Base-by-base conservation (phyloP, 176 grass and related monocot species). In the Oryza longistaminata region DNA sequence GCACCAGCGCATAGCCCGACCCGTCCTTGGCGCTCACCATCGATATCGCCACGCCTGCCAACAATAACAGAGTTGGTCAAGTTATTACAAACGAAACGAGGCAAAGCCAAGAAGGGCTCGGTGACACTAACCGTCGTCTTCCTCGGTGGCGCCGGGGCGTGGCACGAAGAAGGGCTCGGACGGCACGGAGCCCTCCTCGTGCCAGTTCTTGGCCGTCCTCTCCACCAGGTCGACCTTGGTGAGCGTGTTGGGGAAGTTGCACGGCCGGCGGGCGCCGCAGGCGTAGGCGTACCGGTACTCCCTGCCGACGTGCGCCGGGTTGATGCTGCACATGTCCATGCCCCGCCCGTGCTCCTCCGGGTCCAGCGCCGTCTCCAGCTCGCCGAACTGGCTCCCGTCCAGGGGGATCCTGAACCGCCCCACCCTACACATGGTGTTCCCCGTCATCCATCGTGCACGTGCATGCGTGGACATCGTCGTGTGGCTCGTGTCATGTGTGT, bases 301-400 rank as follows among this genome's bases (percentile, higher is more conserved):
- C 86, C 89, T 99, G 81, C 97, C 97, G 19, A 92, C 42, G 84
- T 77, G 85, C 6, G 81, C 90, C 1, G 91, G 97, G 91, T 99
- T 99, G 82, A 99, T 96, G 84, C 91, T 99, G 86, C 93, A 99
- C 97, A 96, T 99, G 86, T 99, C 97, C 90, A 99, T 91, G 24
- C 88, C 97, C 17, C 90, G 85, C 1, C 97, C 97, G 71, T 99
- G 97, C 86, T 99, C 62, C 21, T 99, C 86, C 4, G 97, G 88
- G 77, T 99, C 86, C 58, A 99, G 85, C 68, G 97, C 92, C 9
- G 90, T 3, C 15, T 91, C 80, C 40, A 99, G 79, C 76, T 99
- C 93, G 15, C 93, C 97, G 48, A 85, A 84, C 34, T 90, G 91
- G 81, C 89, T 90, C 2, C 97, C 97, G 66, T 96, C 97, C 49